Base-by-base conservation (phyloP, 352 stramenopile species). In the Aphanomyces stellatus region DNA sequence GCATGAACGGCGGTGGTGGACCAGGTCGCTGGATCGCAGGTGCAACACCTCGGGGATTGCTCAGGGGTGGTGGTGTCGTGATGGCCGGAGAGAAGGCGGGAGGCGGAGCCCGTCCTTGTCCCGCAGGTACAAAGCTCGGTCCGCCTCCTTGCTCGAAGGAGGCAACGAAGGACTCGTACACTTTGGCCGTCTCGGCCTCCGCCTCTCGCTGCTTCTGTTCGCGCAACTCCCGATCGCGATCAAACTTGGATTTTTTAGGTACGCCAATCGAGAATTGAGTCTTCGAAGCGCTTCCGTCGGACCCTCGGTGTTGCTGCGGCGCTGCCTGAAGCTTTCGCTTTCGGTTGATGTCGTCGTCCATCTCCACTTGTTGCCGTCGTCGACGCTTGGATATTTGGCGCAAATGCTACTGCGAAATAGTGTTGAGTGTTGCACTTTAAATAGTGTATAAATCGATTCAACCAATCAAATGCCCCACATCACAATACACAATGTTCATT, bases 81-180 rank as follows among this genome's bases (percentile, higher is more conserved):
- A n/a, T 46, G 11, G n/a, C 37, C 13, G 37, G 13, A 1, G 37
- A 11, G n/a, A 19, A 19, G 13, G 37, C 37, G 11, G 34, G 7
- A 8, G 53, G 10, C 1, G 33, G n/a, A 28, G 35, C 31, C n/a
- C 5, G 6, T 4, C 28, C 5, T 19, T 25, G 37, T n/a, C 41
- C 65, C 15, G 33, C 11, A 25, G 25, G 60, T 15, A 72, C 66
- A 46, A 71, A 71, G 3, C 30, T 34, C 25, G n/a, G 35, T 24
- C 22, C 31, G 13, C 34, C 61, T 15, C 69, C 61, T 19, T 70
- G 30, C 19, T 95, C 85, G 64, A 97, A 97, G 10, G 88, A 96
- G 37, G 86, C 85, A 34, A 96, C 88, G 73, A 97, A 97, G 57
- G 76, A 85, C 57, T 91, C 80, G 73, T 96, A 96, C 64, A 96